phyloP scores from a whole-genome alignment of 768 basidiomycete genomes.

The Pseudohyphozyma bogoriensis region DNA sequence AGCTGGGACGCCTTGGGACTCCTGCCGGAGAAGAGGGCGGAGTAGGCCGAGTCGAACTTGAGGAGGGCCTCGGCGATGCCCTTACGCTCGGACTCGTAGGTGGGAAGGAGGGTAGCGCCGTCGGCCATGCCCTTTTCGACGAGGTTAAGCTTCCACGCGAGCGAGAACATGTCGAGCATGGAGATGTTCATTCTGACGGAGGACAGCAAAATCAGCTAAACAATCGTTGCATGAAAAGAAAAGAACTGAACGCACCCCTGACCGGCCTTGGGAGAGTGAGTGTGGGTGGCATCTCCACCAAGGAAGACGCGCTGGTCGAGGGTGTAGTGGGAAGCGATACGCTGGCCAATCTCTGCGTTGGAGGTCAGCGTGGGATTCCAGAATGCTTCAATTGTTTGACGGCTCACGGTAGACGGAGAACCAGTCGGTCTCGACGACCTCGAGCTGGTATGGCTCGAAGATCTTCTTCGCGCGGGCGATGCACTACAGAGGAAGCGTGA shows the following conservation, averaged over 20 bases:
- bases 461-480: slow-evolving; percentile 33
- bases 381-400: too few species aligned
- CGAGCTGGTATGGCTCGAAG: slow-evolving; percentile 32
- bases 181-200: slow-evolving; percentile 32
- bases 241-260: too few species aligned
- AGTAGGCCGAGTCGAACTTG: slow-evolving; percentile 33
- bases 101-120: slow-evolving; percentile 27
- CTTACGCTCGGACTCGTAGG: slow-evolving; percentile 34
- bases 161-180: slow-evolving; percentile 34
- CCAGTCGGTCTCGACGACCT: slow-evolving; percentile 34
- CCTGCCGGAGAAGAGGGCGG: slow-evolving; percentile 31
- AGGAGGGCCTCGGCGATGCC: slow-evolving; percentile 32
- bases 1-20: slow-evolving; percentile 28
- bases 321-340: slow-evolving; percentile 33
- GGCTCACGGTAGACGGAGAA: slow-evolving; percentile 33
- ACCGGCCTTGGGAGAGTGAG: slow-evolving; percentile 34
- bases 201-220: too few species aligned
- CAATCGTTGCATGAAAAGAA: too few species aligned
- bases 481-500: too few species aligned
- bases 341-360: slow-evolving; percentile 31
- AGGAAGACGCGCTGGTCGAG: slow-evolving; percentile 34
- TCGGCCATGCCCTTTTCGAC: slow-evolving; percentile 34
- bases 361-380: too few species aligned
- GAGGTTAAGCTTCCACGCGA: slow-evolving; percentile 35
- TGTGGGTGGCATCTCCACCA: slow-evolving; percentile 33